These are phyloP conservation scores for Penicillium canescens DNA, from an alignment of 495 filamentous ascomycete species.

Conservation along the genomic window DNA sequence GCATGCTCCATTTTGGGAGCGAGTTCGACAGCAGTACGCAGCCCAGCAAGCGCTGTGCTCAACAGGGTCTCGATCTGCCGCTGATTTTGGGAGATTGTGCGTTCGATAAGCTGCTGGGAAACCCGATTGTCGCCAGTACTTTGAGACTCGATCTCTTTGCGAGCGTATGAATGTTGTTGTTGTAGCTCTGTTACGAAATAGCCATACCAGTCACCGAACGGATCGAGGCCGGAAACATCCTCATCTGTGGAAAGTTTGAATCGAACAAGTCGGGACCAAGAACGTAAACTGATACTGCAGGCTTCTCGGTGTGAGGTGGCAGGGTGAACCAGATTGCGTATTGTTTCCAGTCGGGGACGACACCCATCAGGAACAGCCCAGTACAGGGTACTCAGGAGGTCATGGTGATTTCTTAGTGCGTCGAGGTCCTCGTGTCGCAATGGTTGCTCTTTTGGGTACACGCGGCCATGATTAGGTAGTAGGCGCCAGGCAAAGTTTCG, in stretches of 20 bases:
- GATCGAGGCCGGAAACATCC: conserved; percentile 49
- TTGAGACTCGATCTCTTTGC: conserved; percentile 62
- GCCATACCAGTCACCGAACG: conserved; percentile 70
- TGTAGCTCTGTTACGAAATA: conserved; percentile 57
- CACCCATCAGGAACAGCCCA: conserved; percentile 74
- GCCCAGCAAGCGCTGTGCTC: conserved; percentile 50
- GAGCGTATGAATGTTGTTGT: conserved; percentile 58
- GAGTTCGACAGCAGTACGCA: conserved; percentile 50
- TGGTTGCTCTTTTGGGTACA: conserved; percentile 79
- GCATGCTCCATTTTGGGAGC: conserved; percentile 37
- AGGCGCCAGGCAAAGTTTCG: conserved; percentile 75
- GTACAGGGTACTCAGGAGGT: conserved; percentile 86
- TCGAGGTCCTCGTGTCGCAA: conserved; percentile 77
- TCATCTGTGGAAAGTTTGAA: conserved; percentile 69
- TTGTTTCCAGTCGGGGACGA: conserved; percentile 67
- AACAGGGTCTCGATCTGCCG: conserved; percentile 59
- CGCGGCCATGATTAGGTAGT: conserved; percentile 84
- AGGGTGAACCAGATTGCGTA: conserved; percentile 78
- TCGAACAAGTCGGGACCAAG: conserved; percentile 76
- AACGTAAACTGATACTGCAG: conserved; percentile 76
- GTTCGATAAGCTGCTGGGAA: conserved; percentile 53
- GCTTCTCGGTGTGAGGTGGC: conserved; percentile 80
- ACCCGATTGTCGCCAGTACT: conserved; percentile 40
- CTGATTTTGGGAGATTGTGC: conserved; percentile 61
- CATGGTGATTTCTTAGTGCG: conserved; percentile 88